Evolutionary conservation across 2,329 filamentous ascomycete species (phyloP).

Genomic region (Fusarium pseudocircinatum): DNA sequence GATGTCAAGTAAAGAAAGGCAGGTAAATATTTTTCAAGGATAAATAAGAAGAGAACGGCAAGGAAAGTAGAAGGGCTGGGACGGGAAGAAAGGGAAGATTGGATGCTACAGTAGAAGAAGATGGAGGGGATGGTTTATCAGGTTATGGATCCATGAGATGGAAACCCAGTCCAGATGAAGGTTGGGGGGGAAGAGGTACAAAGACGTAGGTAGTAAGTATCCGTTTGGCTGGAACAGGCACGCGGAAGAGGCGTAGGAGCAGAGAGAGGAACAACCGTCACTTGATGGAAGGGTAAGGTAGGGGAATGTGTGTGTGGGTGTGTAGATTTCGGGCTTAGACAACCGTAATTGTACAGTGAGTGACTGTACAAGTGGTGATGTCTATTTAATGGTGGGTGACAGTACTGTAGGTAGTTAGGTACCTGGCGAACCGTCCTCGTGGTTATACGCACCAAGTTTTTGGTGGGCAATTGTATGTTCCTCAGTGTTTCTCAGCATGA

Average conservation of each 20-base stretch:
- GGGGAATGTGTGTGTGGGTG: constrained; percentile 23
- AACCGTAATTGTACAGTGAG: neutral
- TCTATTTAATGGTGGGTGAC: constrained; percentile 11
- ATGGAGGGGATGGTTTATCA: constrained; percentile 16
- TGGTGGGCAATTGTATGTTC: neutral
- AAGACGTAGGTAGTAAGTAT: constrained; percentile 6
- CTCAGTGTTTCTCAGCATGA: neutral
- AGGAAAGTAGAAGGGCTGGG: constrained; percentile 26
- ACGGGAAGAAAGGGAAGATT: constrained; percentile 6
- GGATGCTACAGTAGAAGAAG: neutral
- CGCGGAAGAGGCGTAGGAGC: constrained; percentile 21
- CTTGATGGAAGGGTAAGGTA: constrained; percentile 11
- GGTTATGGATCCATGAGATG: neutral
- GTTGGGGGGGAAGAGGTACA: constrained; percentile 13
- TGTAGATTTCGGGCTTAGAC: constrained; percentile 20
- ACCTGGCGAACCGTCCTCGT: neutral
- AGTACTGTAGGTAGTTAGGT: neutral
- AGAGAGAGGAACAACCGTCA: constrained; percentile 21
- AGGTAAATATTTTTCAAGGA: neutral
- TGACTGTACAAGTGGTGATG: neutral
- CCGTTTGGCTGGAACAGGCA: constrained; percentile 14
- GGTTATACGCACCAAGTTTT: neutral
- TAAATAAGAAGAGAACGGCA: constrained; percentile 6
- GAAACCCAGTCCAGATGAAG: constrained; percentile 5
- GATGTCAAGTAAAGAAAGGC: constrained; percentile 7